phyloP scores from a whole-genome alignment of 345 rosid genomes.

The Carallia brachiata region DNA sequence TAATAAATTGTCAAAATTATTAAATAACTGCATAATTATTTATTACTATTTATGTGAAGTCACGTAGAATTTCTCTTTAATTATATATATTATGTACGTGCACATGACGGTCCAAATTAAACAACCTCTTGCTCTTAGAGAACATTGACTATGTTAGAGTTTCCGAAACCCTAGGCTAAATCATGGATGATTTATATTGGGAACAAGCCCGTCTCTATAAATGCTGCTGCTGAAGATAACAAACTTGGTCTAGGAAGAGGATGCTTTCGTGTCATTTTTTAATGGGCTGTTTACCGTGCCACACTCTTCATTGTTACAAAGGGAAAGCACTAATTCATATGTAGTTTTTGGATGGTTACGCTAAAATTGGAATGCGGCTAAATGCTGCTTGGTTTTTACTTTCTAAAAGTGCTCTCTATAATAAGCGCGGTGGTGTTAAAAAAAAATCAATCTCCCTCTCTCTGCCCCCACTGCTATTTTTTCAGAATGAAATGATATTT shows the following conservation, averaged over 20 bases:
- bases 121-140: not conserved
- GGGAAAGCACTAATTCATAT: constrained; percentile 24
- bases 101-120: not conserved
- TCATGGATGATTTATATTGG: constrained; percentile 19
- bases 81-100: constrained; percentile 26
- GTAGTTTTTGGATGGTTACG: constrained; percentile 20
- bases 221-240: constrained; percentile 13
- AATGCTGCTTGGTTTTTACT: not conserved
- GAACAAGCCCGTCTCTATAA: constrained; percentile 19
- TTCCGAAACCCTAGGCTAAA: constrained; percentile 45
- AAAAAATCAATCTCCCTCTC: no score
- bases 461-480: no score
- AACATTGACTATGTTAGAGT: constrained; percentile 18
- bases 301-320: constrained; percentile 13
- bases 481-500: no score
- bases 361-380: not conserved
- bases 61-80: no score
- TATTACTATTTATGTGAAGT: no score
- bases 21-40: no score
- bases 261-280: constrained; percentile 10
- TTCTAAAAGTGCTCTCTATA: not conserved
- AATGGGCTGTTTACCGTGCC: constrained; percentile 6
- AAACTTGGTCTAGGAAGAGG: constrained; percentile 2
- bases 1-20: no score
- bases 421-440: no score